phyloP scores from a whole-genome alignment of 139 green algal genomes.

The Chlamydomonas incerta region DNA sequence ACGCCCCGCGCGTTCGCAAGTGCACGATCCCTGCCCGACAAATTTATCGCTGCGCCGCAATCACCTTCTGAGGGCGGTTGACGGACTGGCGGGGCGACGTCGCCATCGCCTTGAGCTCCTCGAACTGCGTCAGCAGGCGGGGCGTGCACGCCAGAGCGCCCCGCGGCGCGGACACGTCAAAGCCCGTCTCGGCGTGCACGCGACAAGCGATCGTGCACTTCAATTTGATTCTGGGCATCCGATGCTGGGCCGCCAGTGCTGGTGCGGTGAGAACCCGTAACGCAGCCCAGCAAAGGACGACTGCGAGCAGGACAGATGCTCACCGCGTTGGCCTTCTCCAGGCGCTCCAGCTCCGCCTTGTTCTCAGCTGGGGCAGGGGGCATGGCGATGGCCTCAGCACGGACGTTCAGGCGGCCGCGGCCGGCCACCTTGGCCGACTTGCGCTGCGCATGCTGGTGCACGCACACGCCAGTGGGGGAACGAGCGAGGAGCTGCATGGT shows the following conservation, averaged over 20 bases:
- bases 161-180: not conserved
- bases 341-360: slow-evolving; percentile 41
- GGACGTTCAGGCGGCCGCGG: not conserved
- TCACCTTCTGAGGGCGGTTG: slow-evolving; percentile 80
- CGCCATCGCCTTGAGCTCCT: slow-evolving; percentile 67
- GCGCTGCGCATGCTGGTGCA: no score
- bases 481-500: not conserved
- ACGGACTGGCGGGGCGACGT: slow-evolving; percentile 68
- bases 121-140: slow-evolving; percentile 44
- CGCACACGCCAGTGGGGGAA: not conserved
- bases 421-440: not conserved
- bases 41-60: not conserved
- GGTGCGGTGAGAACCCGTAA: no score
- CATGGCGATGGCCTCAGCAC: slow-evolving; percentile 1
- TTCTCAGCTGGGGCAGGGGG: slow-evolving; percentile 9
- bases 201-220: no score
- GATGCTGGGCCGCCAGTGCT: no score
- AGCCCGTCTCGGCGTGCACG: not conserved
- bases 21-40: no score
- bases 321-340: slow-evolving; percentile 63
- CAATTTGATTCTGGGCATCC: no score
- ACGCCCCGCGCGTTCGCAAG: no score
- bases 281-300: no score
- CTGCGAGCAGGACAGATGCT: not conserved
- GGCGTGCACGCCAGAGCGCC: not conserved